Conservation (phyloP, 805 yeast species). For the Pichia eremophila region DNA sequence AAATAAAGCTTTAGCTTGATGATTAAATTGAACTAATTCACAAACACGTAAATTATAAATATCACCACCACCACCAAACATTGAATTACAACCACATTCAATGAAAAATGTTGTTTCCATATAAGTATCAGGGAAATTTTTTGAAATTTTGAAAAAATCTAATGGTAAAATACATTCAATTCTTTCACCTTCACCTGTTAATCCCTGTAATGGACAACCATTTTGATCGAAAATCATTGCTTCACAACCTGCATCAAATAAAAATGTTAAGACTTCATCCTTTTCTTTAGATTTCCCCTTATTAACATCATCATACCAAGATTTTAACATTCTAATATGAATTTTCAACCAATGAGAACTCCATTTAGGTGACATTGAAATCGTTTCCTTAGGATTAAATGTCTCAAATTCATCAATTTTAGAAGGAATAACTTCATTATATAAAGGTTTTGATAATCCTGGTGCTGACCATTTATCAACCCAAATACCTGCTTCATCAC, state of each 20-base stretch:
- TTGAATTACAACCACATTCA: constrained; percentile 90
- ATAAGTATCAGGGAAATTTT: constrained; percentile 14
- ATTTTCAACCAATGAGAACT: constrained; percentile 90
- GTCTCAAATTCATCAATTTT: constrained; percentile 40
- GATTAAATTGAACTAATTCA: constrained; percentile 73
- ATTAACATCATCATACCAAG: constrained; percentile 47
- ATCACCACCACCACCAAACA: constrained; percentile 62
- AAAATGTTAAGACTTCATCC: constrained; percentile 6
- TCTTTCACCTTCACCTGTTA: constrained; percentile 81
- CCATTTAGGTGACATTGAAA: constrained; percentile 82
- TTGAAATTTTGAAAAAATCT: constrained; percentile 30
- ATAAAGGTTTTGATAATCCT: constrained; percentile 53
- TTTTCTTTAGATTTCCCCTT: constrained; percentile 24
- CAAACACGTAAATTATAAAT: constrained; percentile 60
- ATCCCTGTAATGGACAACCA: constrained; percentile 72
- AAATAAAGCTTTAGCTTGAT: constrained; percentile 66
- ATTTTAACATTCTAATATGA: constrained; percentile 50
- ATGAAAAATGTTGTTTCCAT: constrained; percentile 61
- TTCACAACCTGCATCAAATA: constrained; percentile 80
- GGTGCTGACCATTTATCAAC: constrained; percentile 70
- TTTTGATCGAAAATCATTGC: constrained; percentile 63
- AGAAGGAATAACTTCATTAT: constrained; percentile 44
- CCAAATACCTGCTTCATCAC: constrained; percentile 33
- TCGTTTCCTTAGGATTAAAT: constrained; percentile 61
- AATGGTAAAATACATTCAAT: constrained; percentile 61